Base-by-base conservation (phyloP, 2,329 filamentous ascomycete genomes). In the Immersiporthe knoxdaviesiana region DNA sequence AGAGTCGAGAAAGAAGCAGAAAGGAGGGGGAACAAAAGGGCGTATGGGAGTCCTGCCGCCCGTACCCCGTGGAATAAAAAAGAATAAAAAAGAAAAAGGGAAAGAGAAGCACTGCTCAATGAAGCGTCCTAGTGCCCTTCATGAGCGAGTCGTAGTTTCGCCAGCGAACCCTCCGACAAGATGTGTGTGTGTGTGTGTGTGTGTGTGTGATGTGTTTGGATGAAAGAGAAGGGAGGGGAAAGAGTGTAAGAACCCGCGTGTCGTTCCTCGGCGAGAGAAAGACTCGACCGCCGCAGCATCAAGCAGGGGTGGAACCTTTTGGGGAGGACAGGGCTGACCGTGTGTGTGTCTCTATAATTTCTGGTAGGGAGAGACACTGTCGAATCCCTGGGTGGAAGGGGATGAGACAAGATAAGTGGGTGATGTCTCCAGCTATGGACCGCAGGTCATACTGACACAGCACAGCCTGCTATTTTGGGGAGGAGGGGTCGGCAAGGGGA, bases 141-240 rank as follows among this genome's bases (percentile, higher is more conserved):
- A 70, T 69, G 73, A 73, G 77, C 74, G 74, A 75, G 75, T 76
- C 76, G 74, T 70, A 72, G 71, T 74, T 74, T 78, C 76, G 77
- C 77, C 77, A 68, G 77, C 77, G 77, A 78, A 75, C 73, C 69
- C 72, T 44, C 72, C 75, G 76, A 78, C 75, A 73, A 72, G 74
- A 74, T 27, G 68, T 72, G 65, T 59, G 8, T 66, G 11, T 39
- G 37, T 39, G 37, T 39, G 37, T 39, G 37, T 39, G 37, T 12
- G 37, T 39, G 37, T 12, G 74, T 68, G 35, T 35, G 35, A 35
- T 8, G 35, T n/a, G n/a, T n/a, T n/a, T n/a, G 72, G 16, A 69
- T 56, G 24, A 60, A 67, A 63, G 44, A 44, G 11, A n/a, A n/a
- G n/a, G n/a, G n/a, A n/a, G n/a, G n/a, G 7, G 14, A 37, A 44